Percentiles rank a stretch among this genome's conserved stretches.
These are phyloP conservation scores for Steccherinum ochraceum DNA, from an alignment of 768 basidiomycete species.

Conservation along the genomic window DNA sequence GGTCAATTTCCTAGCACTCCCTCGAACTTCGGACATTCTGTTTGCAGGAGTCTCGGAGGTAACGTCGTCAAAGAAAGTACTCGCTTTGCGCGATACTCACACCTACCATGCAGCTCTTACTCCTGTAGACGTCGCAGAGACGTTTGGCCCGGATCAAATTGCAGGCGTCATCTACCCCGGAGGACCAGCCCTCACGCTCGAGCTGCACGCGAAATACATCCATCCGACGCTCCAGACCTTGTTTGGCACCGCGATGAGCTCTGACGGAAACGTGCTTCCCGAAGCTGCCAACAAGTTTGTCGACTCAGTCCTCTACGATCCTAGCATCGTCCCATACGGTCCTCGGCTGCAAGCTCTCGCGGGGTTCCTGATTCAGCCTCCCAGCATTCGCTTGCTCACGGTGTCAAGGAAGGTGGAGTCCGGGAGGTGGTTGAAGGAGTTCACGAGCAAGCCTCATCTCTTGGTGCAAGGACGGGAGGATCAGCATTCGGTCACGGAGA, in stretches of 20 bases:
- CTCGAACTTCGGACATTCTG: not conserved
- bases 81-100: not conserved
- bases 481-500: conserved; percentile 1
- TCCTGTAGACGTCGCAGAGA: conserved; percentile 8
- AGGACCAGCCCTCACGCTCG: conserved; percentile 15
- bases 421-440: conserved; percentile 11
- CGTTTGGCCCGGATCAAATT: conserved; percentile 15
- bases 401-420: conserved; percentile 16
- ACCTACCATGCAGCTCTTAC: not conserved
- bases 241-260: conserved; percentile 1
- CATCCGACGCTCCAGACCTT: conserved; percentile 8
- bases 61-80: not conserved
- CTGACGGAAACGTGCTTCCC: conserved; percentile 8
- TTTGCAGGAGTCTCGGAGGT: not conserved
- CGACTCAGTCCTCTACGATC: conserved; percentile 15
- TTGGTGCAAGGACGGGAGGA: conserved; percentile 21
- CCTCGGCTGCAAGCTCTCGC: conserved; percentile 18
- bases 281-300: conserved; percentile 15
- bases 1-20: not conserved
- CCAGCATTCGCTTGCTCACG: conserved; percentile 10
- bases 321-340: conserved; percentile 11
- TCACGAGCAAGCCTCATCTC: conserved; percentile 15
- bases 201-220: conserved; percentile 7
- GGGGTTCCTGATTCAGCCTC: conserved; percentile 15
- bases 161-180: conserved; percentile 19